These are phyloP conservation scores for Fusarium sp. DNA, from an alignment of 2,329 filamentous ascomycete species.

Conservation along the genomic window DNA sequence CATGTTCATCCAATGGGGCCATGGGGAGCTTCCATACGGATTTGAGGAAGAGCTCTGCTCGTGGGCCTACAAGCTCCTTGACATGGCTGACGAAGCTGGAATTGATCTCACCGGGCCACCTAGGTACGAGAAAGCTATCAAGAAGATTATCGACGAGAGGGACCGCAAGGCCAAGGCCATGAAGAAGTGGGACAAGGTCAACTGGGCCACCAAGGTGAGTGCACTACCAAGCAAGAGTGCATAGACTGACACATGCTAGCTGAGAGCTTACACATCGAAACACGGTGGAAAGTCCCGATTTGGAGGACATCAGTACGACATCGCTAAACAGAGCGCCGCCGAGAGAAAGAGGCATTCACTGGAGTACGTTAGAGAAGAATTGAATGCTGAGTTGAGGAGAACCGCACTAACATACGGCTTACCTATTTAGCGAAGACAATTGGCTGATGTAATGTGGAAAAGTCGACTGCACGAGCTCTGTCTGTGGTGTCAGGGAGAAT, in stretches of 20 bases:
- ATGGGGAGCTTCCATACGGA: background rate
- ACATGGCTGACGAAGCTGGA: constrained; percentile 22
- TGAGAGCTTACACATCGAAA: background rate
- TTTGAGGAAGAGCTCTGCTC: background rate
- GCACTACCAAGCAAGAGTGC: background rate
- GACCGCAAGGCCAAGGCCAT: background rate
- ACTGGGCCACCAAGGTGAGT: constrained; percentile 11
- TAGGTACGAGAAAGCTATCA: background rate
- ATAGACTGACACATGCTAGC: background rate
- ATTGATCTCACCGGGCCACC: constrained; percentile 9
- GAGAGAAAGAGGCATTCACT: constrained; percentile 1
- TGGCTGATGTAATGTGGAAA: background rate
- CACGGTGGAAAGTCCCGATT: background rate
- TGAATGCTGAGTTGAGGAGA: background rate
- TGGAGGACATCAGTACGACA: constrained; percentile 16
- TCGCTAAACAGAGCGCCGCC: constrained; percentile 4
- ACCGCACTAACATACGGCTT: background rate
- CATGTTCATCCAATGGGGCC: constrained; percentile 23
- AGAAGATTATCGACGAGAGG: background rate
- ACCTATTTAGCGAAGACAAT: background rate
- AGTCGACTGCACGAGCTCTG: background rate
- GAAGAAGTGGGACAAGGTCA: constrained; percentile 12
- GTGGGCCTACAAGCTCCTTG: constrained; percentile 32
- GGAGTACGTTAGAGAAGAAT: background rate
- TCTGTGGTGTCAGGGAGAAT: background rate